These are phyloP conservation scores for Apium graveolens DNA, from an alignment of 129 eudicot species.

Conservation along the genomic window DNA sequence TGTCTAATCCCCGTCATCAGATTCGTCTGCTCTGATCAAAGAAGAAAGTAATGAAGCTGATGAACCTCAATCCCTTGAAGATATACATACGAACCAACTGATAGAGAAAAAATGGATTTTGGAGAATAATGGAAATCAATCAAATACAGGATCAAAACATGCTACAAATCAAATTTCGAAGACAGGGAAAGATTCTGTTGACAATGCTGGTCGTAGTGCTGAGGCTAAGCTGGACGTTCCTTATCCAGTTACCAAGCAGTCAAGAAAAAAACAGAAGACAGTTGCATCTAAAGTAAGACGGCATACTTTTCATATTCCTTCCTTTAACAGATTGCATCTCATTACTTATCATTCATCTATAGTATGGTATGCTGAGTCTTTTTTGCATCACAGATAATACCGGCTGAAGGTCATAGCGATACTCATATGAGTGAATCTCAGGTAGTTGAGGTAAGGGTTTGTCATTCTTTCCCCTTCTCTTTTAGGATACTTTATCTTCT, in stretches of 20 bases:
- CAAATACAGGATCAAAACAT: slow-evolving; percentile 30
- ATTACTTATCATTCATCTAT: neutral
- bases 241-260: slow-evolving; percentile 32
- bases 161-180: slow-evolving; percentile 39
- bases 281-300: slow-evolving; percentile 53
- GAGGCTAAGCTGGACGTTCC: slow-evolving; percentile 42
- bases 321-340: slow-evolving; percentile 9
- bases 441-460: slow-evolving; percentile 41
- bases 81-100: slow-evolving; percentile 27
- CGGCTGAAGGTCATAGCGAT: slow-evolving; percentile 37
- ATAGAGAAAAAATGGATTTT: slow-evolving; percentile 37
- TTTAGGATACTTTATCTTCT: neutral
- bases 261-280: slow-evolving; percentile 55
- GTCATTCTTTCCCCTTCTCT: neutral
- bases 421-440: slow-evolving; percentile 33
- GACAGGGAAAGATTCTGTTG: slow-evolving; percentile 29
- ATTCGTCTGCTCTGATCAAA: slow-evolving; percentile 30
- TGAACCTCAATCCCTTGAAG: slow-evolving; percentile 39
- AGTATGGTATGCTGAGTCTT: slow-evolving; percentile 13
- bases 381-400: slow-evolving; percentile 33
- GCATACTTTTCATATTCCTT: neutral
- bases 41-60: slow-evolving; percentile 44
- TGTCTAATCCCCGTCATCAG: slow-evolving; percentile 19
- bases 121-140: slow-evolving; percentile 37
- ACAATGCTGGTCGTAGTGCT: slow-evolving; percentile 29